A percentile compares a stretch with the other conserved stretches of the same genome.
Conservation (phyloP, 305 asterid genomes). For the Rubia tinctorum region DNA sequence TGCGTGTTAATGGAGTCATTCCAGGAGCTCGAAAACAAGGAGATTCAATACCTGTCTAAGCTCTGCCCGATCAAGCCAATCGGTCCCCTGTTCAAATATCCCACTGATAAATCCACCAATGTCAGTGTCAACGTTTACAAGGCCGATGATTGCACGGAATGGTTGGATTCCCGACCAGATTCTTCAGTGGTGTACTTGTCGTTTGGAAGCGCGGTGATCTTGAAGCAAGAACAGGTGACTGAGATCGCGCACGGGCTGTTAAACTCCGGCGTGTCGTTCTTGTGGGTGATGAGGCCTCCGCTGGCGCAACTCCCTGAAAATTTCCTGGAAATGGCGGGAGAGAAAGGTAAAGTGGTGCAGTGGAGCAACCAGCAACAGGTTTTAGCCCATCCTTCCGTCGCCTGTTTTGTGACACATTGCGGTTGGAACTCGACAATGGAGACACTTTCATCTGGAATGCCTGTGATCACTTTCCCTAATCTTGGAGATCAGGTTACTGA, state of each 20-base stretch:
- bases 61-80: conserved; percentile 48
- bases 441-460: conserved; percentile 63
- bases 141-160: conserved; percentile 47
- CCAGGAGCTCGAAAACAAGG: conserved; percentile 46
- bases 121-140: conserved; percentile 43
- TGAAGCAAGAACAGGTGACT: conserved; percentile 59
- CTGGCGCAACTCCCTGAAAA: conserved; percentile 38
- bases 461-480: conserved; percentile 66
- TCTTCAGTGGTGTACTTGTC: conserved; percentile 69
- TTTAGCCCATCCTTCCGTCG: conserved; percentile 58
- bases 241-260: conserved; percentile 65
- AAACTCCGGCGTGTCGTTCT: conserved; percentile 42
- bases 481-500: conserved; percentile 90
- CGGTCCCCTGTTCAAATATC: conserved; percentile 56
- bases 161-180: conserved; percentile 50
- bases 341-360: conserved; percentile 49
- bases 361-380: conserved; percentile 85
- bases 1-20: conserved; percentile 69
- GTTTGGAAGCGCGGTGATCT: conserved; percentile 56
- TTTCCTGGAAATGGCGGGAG: conserved; percentile 44
- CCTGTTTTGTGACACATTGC: conserved; percentile 77
- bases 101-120: background rate
- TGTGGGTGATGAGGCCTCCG: conserved; percentile 61
- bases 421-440: conserved; percentile 93
- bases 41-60: conserved; percentile 36